phyloP scores from a whole-genome alignment of 1,284 basidiomycete genomes.

The Phellopilus nigrolimitatus region DNA sequence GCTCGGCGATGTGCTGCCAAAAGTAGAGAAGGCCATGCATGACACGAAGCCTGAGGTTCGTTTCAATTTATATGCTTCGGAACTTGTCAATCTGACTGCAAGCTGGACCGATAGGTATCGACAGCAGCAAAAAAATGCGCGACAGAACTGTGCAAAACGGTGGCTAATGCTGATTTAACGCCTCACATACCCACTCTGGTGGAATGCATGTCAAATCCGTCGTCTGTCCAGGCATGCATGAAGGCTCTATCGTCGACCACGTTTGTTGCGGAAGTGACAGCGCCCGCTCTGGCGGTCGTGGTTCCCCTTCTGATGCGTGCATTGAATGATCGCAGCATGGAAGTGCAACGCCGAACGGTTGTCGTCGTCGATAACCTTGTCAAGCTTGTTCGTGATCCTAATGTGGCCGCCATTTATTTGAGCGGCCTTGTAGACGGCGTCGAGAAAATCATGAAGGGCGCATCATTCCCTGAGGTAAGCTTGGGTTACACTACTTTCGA shows the following conservation, averaged over 20 bases:
- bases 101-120: slow-evolving; percentile 60
- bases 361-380: slow-evolving; percentile 97
- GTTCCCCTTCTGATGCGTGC: slow-evolving; percentile 91
- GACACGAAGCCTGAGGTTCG: slow-evolving; percentile 93
- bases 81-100: slow-evolving; percentile 15
- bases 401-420: slow-evolving; percentile 86
- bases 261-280: slow-evolving; percentile 96
- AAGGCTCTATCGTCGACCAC: slow-evolving; percentile 94
- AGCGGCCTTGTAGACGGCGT: slow-evolving; percentile 89
- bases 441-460: slow-evolving; percentile 84
- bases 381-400: slow-evolving; percentile 93
- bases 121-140: slow-evolving; percentile 88
- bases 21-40: slow-evolving; percentile 90
- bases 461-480: slow-evolving; percentile 90
- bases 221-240: slow-evolving; percentile 87
- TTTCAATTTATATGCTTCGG: neutral
- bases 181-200: slow-evolving; percentile 91
- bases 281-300: slow-evolving; percentile 93
- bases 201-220: slow-evolving; percentile 92
- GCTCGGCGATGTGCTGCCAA: slow-evolving; percentile 80
- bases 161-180: slow-evolving; percentile 91
- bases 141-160: slow-evolving; percentile 86
- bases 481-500: slow-evolving; percentile 18
- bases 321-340: slow-evolving; percentile 94
- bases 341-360: slow-evolving; percentile 84